Base-by-base conservation (phyloP, 1,284 basidiomycete species). In the Phellopilus nigrolimitatus region DNA sequence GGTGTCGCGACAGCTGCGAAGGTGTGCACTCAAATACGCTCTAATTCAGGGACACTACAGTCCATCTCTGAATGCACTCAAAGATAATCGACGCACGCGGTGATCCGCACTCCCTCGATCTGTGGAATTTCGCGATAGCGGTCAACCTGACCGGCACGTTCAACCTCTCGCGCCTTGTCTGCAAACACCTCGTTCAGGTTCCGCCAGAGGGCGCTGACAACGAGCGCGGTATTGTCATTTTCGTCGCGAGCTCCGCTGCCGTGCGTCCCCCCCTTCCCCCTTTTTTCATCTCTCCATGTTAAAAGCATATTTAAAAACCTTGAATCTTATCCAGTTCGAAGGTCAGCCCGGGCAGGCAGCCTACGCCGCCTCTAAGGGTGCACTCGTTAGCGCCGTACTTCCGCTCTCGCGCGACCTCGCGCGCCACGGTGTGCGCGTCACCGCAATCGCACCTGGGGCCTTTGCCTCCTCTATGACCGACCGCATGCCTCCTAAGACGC, bases 61-160 rank as follows among this genome's bases (percentile, higher is more conserved):
- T 31, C 8, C 4, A 31, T 9, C 22, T 25, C 42, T 40, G 15
- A 48, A 33, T 44, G 9, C 25, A 37, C 21, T n/a, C n/a, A 22
- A 36, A 65, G 64, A 71, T 79, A 17, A 72, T 79, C 40, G 70
- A 74, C 48, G 60, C 67, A 1, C 56, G 71, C 15, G 70, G 71
- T 24, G 66, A 73, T 40, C 68, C 75, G 0, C 75, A 78, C 56
- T 65, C 69, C 6, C 64, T 76, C 19, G 74, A 75, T 36, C 57
- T 75, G 0, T 80, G 76, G 76, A 66, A 79, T 43, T 72, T 76
- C 51, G 67, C 70, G 2, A 56, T 79, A 8, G 70, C 62, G 6
- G 72, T 80, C 30, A 80, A 80, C 56, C 61, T 79, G 15, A 74
- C 75, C 1, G 78, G 77, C 24, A 68, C 73, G 1, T 79, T 80